Base-by-base conservation (phyloP, 2,329 filamentous ascomycete species). In the Colletotrichum tabaci region DNA sequence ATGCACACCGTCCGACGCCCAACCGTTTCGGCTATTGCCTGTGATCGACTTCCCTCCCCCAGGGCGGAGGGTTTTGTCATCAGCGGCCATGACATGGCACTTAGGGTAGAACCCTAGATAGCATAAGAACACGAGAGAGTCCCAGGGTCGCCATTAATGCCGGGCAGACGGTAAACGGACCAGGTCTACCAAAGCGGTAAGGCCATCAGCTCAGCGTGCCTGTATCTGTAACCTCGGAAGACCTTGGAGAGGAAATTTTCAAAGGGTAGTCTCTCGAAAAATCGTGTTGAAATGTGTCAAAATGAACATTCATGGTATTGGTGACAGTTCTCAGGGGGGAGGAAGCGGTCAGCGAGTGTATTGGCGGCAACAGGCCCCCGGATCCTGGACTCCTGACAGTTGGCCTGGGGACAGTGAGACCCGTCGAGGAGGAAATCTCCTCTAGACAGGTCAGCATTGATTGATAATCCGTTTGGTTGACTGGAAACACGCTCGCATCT, bases 11-110 rank as follows among this genome's bases (percentile, higher is more conserved):
- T 87, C 87, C 7, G 9, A 73, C 67, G 15, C 53, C 47, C n/a
- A 67, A 76, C 56, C 12, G 61, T 44, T 0, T 66, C 5, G 76
- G 78, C 15, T 82, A 81, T 7, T 88, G 2, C 87, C 87, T 0
- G 86, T 89, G 0, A 80, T 88, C 49, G 81, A 87, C 2, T 88
- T 87, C 73, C 82, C 89, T 5, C 30, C 30, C 21, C 21, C 87
- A 89, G 70, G 87, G 87, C 0, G 87, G 87, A 13, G 87, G 84
- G 0, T 85, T 87, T 60, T 77, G 79, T 3, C 80, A 85, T 3
- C 87, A 82, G 53, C 89, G 86, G 81, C 87, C 87, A 0, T 85
- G 88, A 47, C 87, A 86, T 73, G 84, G 88, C 71, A 77, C 84
- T 23, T 77, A 78, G 6, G 77, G 82, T 1, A 72, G 89, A 6